These are phyloP conservation scores for Syzygium jambos DNA, from an alignment of 345 rosid genomes.

Conservation along the genomic window DNA sequence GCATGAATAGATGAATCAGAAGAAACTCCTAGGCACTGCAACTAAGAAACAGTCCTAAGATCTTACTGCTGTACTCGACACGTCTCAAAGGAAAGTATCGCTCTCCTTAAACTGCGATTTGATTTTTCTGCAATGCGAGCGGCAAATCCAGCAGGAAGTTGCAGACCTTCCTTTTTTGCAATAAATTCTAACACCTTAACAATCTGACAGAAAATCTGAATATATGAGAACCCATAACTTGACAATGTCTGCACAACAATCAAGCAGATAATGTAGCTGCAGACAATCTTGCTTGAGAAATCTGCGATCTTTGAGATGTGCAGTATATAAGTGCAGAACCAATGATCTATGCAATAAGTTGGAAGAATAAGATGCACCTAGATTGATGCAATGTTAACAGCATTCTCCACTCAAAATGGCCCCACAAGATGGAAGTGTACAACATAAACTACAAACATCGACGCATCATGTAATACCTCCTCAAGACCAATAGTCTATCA, in stretches of 20 bases:
- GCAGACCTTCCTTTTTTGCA: slow-evolving; percentile 78
- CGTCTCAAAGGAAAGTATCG: slow-evolving; percentile 80
- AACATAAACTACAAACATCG: neutral
- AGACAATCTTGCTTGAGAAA: neutral
- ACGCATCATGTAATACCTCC: neutral
- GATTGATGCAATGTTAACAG: neutral
- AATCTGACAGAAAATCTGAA: slow-evolving; percentile 33
- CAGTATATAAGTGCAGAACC: neutral
- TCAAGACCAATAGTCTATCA: neutral
- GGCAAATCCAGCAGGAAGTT: slow-evolving; percentile 78
- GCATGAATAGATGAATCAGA: neutral
- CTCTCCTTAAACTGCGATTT: slow-evolving; percentile 79
- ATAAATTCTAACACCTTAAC: slow-evolving; percentile 71
- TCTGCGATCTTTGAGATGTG: neutral
- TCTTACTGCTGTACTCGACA: slow-evolving; percentile 84
- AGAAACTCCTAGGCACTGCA: neutral
- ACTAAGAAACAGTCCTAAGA: neutral
- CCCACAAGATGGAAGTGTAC: neutral
- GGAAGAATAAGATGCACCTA: neutral
- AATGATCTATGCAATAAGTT: neutral
- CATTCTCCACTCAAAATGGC: neutral
- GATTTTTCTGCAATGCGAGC: slow-evolving; percentile 81
- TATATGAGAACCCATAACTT: neutral
- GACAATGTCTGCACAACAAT: neutral
- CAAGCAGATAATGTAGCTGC: neutral